Conservation (phyloP, 2,329 filamentous ascomycete species). For the Dothideomycetes sp. region DNA sequence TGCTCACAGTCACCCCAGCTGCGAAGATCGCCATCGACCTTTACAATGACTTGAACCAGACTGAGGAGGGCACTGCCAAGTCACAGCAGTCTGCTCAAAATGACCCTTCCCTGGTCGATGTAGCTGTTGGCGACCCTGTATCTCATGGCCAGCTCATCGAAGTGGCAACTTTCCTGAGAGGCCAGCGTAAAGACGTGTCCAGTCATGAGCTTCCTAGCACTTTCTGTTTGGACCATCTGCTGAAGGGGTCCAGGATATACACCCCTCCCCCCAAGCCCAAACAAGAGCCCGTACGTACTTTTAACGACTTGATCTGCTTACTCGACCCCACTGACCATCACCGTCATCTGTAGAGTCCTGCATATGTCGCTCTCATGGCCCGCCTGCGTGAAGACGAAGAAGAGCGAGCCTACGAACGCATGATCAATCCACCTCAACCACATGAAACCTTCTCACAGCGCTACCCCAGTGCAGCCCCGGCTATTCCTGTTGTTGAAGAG, state of each 20-base stretch:
- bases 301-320: neutral
- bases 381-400: constrained; percentile 76
- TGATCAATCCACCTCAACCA: constrained; percentile 52
- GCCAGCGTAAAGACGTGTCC: constrained; percentile 4
- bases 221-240: constrained; percentile 59
- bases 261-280: constrained; percentile 70
- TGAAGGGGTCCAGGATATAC: constrained; percentile 64
- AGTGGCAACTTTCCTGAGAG: constrained; percentile 33
- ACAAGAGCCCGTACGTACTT: constrained; percentile 55
- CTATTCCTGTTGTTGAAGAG: constrained; percentile 31
- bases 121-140: constrained; percentile 54
- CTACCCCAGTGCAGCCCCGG: constrained; percentile 47
- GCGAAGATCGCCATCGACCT: constrained; percentile 51
- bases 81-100: constrained; percentile 7
- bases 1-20: constrained; percentile 62
- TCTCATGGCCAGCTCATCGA: constrained; percentile 59
- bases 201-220: too few relatives aligned
- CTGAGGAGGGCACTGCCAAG: constrained; percentile 1
- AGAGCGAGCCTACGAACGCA: constrained; percentile 67
- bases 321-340: constrained; percentile 9
- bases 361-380: constrained; percentile 83
- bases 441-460: constrained; percentile 50
- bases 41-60: constrained; percentile 11
- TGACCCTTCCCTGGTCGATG: constrained; percentile 41
- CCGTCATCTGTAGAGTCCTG: constrained; percentile 52